phyloP scores from a whole-genome alignment of 2,329 filamentous ascomycete species.

The Pyricularia pennisetigena region DNA sequence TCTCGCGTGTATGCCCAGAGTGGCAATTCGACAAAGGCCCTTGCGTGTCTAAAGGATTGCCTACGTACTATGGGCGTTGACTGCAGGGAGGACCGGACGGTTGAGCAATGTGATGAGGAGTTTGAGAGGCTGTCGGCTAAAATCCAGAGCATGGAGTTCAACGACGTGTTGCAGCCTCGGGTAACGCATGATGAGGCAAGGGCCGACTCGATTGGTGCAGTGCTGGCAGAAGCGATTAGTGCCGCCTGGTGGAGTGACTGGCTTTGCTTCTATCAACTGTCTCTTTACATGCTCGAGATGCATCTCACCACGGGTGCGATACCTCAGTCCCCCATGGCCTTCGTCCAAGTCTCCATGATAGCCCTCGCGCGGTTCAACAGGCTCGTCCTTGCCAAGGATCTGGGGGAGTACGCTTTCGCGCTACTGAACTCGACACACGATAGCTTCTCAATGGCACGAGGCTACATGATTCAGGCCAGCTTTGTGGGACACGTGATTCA shows the following conservation, averaged over 20 bases:
- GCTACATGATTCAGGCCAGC: slow-evolving; percentile 57
- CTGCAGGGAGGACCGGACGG: slow-evolving; percentile 56
- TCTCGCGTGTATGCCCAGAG: slow-evolving; percentile 68
- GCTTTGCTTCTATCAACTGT: slow-evolving; percentile 62
- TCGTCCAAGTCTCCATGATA: slow-evolving; percentile 59
- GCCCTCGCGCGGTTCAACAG: slow-evolving; percentile 61
- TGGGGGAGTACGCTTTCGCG: slow-evolving; percentile 52
- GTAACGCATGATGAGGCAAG: slow-evolving; percentile 40
- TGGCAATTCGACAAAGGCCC: slow-evolving; percentile 61
- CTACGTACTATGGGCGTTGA: slow-evolving; percentile 58
- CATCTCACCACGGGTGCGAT: slow-evolving; percentile 56
- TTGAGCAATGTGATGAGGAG: slow-evolving; percentile 66
- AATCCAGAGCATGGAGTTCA: slow-evolving; percentile 47
- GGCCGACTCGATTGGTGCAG: slow-evolving; percentile 51
- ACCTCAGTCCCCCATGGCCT: slow-evolving; percentile 59
- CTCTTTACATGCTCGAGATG: slow-evolving; percentile 55
- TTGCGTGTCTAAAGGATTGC: slow-evolving; percentile 61
- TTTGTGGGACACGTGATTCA: slow-evolving; percentile 63
- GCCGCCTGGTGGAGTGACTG: slow-evolving; percentile 66
- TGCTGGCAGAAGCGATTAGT: slow-evolving; percentile 59
- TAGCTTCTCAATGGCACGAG: slow-evolving; percentile 55
- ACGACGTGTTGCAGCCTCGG: slow-evolving; percentile 31
- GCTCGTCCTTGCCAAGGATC: slow-evolving; percentile 55
- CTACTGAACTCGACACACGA: slow-evolving; percentile 55
- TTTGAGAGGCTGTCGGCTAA: slow-evolving; percentile 55